Base-by-base conservation (phyloP, 371 early-diverging fungal genomes). In the Syncephalastrum sp. region DNA sequence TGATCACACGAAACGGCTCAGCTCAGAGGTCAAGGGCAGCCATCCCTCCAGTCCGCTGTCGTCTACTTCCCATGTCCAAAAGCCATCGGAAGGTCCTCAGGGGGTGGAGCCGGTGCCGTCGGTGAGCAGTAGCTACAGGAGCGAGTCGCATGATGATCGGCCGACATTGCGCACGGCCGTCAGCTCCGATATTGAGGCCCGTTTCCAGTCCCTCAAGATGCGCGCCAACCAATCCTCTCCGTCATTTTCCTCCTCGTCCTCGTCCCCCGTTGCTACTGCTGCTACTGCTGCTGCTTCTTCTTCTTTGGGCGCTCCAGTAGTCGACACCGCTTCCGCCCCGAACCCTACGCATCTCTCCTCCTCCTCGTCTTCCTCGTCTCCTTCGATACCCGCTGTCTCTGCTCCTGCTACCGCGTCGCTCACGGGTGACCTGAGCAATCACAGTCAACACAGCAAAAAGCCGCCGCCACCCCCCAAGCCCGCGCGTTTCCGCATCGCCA, bases 401-500 rank as follows among this genome's bases (percentile, higher is more conserved):
- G 16, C 45, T n/a, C 54, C 38, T 17, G 41, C 38, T 23, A 42
- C 57, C 38, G 17, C 29, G 17, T 48, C 57, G 38, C 59, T 53
- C 51, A 62, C 29, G 29, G 29, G 29, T 7, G 29, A 29, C 29
- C 7, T 29, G 29, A 29, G 29, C 29, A 29, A 29, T 29, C 4
- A 7, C 29, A 29, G 29, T 29, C 29, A 29, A 29, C 29, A 29
- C 29, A 29, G 29, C 29, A 7, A 29, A 29, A 29, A 72, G 54
- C 73, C 73, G 3, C 27, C 63, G 10, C 74, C 77, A 2, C 77
- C 77, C 27, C 77, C 77, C 0, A 77, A 77, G 49, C 77, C 77
- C 7, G 74, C 77, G 8, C 57, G 74, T 23, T 70, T 77, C 50
- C 70, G 77, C 46, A 21, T 59, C 13, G 57, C 76, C 4, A 58